A percentile compares a stretch with the other conserved stretches of the same genome.
phyloP scores from a whole-genome alignment of 768 basidiomycete species.

The Lactarius vividus region DNA sequence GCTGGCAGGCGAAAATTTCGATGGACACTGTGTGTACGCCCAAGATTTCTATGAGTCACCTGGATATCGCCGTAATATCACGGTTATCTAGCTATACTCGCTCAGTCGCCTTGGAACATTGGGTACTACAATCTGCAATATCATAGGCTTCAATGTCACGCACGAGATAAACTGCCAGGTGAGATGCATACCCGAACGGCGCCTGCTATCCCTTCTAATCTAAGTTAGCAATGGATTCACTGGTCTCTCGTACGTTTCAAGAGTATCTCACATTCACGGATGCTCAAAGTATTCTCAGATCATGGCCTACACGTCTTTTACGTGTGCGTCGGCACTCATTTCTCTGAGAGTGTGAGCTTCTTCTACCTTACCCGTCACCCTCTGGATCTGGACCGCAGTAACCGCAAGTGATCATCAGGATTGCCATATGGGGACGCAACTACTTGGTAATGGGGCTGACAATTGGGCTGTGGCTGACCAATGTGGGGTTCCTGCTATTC shows the following conservation, averaged over 20 bases:
- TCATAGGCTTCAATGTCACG: conserved; percentile 4
- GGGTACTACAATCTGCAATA: not conserved
- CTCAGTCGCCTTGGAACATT: conserved; percentile 8
- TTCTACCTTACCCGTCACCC: not conserved
- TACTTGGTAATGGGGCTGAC: not conserved
- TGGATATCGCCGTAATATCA: not conserved
- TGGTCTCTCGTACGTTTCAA: conserved; percentile 9
- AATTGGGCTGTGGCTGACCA: conserved; percentile 2
- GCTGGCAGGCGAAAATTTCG: conserved; percentile 5
- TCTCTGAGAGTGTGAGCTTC: conserved; percentile 13
- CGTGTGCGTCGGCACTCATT: conserved; percentile 13
- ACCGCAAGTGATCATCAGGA: not conserved
- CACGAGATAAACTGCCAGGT: conserved; percentile 19
- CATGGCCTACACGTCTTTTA: conserved; percentile 1
- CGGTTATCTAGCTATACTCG: conserved; percentile 10
- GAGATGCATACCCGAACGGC: not conserved
- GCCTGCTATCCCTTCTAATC: not conserved
- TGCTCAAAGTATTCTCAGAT: not conserved
- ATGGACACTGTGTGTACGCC: conserved; percentile 18
- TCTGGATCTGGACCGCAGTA: not conserved
- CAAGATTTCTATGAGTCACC: no score
- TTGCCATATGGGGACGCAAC: conserved; percentile 10
- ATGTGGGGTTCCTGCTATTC: conserved; percentile 14
- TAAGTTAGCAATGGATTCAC: not conserved
- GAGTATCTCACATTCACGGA: not conserved